A percentile compares a stretch with the other conserved stretches of the same genome.
These are phyloP conservation scores for Amanita polypyramis DNA, from an alignment of 768 basidiomycete species.

Conservation along the genomic window DNA sequence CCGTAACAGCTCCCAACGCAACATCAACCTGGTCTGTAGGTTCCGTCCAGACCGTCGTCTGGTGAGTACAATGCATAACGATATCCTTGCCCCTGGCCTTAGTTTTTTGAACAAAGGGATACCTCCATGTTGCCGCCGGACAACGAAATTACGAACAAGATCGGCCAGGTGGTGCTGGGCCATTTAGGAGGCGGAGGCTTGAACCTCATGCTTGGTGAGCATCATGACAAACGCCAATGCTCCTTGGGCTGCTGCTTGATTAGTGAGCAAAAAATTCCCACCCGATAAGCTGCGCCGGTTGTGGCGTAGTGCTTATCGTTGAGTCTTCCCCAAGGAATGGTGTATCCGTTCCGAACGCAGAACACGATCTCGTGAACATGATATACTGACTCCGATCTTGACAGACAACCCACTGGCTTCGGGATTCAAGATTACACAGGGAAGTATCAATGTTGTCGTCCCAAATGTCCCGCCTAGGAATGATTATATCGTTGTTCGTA, in stretches of 20 bases:
- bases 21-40: slow-evolving; percentile 42
- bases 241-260: not conserved
- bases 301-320: not conserved
- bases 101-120: slow-evolving; percentile 28
- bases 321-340: too few species aligned
- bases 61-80: slow-evolving; percentile 25
- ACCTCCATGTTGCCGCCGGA: slow-evolving; percentile 34
- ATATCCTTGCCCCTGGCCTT: slow-evolving; percentile 2
- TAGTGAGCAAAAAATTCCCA: not conserved
- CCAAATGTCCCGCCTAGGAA: slow-evolving; percentile 32
- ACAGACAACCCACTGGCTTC: slow-evolving; percentile 49
- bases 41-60: slow-evolving; percentile 35
- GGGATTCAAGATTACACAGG: slow-evolving; percentile 40
- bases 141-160: slow-evolving; percentile 34
- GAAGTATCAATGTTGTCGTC: slow-evolving; percentile 39
- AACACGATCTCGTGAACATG: not conserved
- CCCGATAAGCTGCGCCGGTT: not conserved
- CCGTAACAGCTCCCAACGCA: slow-evolving; percentile 35
- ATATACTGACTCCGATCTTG: slow-evolving; percentile 5
- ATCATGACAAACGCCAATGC: not conserved
- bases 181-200: slow-evolving; percentile 32
- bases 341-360: not conserved
- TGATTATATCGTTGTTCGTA: slow-evolving; percentile 55
- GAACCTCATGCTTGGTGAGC: slow-evolving; percentile 44
- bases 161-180: slow-evolving; percentile 43